These are phyloP conservation scores for Phaeosphaeriaceae sp. DNA, from an alignment of 2,329 filamentous ascomycete species.

Conservation along the genomic window DNA sequence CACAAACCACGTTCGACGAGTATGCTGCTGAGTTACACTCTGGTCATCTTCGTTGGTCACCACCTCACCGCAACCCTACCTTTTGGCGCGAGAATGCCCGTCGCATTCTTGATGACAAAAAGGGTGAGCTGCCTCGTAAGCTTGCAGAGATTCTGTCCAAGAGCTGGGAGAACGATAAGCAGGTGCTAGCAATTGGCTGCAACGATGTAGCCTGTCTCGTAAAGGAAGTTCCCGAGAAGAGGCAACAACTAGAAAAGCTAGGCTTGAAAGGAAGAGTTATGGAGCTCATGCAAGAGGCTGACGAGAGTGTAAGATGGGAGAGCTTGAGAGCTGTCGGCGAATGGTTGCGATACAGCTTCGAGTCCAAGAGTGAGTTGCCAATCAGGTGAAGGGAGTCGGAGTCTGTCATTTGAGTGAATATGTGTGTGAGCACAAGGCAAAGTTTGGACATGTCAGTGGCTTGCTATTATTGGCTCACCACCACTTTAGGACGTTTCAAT, in stretches of 20 bases:
- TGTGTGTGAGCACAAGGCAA: background rate
- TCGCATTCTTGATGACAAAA: conserved; percentile 82
- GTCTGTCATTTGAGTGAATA: background rate
- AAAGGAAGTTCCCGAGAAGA: conserved; percentile 85
- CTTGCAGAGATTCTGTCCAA: conserved; percentile 85
- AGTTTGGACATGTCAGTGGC: background rate
- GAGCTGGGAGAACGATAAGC: conserved; percentile 83
- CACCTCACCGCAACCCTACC: conserved; percentile 81
- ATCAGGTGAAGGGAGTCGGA: conserved; percentile 25
- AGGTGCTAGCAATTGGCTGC: conserved; percentile 88
- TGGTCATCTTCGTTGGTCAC: conserved; percentile 90
- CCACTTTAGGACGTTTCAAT: background rate
- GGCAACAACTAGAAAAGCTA: conserved; percentile 78
- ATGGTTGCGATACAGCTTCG: conserved; percentile 71
- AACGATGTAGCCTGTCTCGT: conserved; percentile 91
- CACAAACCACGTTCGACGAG: conserved; percentile 70
- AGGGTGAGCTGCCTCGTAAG: conserved; percentile 78
- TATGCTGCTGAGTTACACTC: conserved; percentile 83
- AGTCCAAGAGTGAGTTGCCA: conserved; percentile 43
- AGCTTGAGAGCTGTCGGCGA: conserved; percentile 83
- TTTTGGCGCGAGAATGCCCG: conserved; percentile 95
- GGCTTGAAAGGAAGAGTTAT: conserved; percentile 87
- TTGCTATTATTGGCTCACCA: background rate
- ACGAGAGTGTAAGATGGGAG: conserved; percentile 92
- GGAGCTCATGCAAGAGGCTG: conserved; percentile 89